Conservation (phyloP, 2,329 filamentous ascomycete genomes). For the Exophiala dermatitidis region DNA sequence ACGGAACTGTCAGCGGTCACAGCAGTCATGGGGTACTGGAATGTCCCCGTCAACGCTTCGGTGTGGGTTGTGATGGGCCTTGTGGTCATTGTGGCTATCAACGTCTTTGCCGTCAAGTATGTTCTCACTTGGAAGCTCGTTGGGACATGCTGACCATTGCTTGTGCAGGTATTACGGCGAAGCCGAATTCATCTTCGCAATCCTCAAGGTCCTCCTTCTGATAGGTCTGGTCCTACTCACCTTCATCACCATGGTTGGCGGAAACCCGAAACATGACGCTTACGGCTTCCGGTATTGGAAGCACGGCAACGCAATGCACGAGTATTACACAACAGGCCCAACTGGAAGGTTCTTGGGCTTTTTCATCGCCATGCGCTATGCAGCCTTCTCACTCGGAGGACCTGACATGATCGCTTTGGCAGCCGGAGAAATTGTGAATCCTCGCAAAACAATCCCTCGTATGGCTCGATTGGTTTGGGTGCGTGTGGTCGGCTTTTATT, state of each 20-base stretch:
- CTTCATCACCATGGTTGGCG: constrained; percentile 72
- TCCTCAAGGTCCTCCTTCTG: constrained; percentile 63
- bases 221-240: constrained; percentile 64
- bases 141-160: neutral
- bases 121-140: neutral
- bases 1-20: constrained; percentile 41
- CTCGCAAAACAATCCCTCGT: constrained; percentile 59
- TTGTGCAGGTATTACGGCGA: constrained; percentile 56
- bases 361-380: constrained; percentile 64
- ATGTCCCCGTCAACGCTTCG: constrained; percentile 50
- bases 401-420: constrained; percentile 56
- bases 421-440: constrained; percentile 62
- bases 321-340: constrained; percentile 57
- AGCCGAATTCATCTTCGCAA: constrained; percentile 60
- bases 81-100: constrained; percentile 57
- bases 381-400: constrained; percentile 57
- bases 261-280: constrained; percentile 61
- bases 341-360: constrained; percentile 48
- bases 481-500: constrained; percentile 67
- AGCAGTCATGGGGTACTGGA: constrained; percentile 33
- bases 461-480: constrained; percentile 71
- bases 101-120: constrained; percentile 55
- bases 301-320: constrained; percentile 58
- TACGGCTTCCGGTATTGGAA: constrained; percentile 63
- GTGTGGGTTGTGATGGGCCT: constrained; percentile 81